These are phyloP conservation scores for Bolboschoenoplectus hybrid DNA, from an alignment of 202 grass and related monocot genomes.

Conservation along the genomic window DNA sequence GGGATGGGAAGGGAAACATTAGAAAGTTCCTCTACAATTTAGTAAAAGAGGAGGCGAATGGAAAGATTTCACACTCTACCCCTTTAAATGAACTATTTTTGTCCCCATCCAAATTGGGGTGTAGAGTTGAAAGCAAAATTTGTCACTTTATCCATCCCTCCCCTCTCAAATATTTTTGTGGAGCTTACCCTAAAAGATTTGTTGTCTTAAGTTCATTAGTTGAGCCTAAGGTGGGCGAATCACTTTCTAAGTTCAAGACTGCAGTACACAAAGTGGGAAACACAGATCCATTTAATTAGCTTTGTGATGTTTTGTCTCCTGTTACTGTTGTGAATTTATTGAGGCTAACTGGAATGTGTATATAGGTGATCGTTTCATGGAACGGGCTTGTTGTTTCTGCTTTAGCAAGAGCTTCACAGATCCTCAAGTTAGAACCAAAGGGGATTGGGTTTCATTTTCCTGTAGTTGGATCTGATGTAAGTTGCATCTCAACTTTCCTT, in stretches of 20 bases:
- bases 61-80: not conserved
- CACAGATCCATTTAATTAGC: not conserved
- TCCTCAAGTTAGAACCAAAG: constrained; percentile 58
- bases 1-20: not conserved
- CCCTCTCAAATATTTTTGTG: not conserved
- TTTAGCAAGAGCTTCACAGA: constrained; percentile 89
- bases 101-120: not conserved
- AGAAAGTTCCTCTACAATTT: not conserved
- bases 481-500: constrained; percentile 28
- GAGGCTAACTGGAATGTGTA: constrained; percentile 8
- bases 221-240: not conserved
- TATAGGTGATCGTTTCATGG: constrained; percentile 97
- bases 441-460: constrained; percentile 60
- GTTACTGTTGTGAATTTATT: not conserved
- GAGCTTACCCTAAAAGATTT: not conserved
- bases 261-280: not conserved
- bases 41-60: not conserved
- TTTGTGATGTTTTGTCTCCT: not conserved
- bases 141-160: not conserved
- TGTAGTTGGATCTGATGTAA: constrained; percentile 67
- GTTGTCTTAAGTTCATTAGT: not conserved
- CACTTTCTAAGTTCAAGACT: not conserved
- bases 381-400: constrained; percentile 88
- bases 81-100: not conserved
- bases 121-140: not conserved